These are phyloP conservation scores for Mrakia frigida DNA, from an alignment of 768 basidiomycete genomes.

Conservation along the genomic window DNA sequence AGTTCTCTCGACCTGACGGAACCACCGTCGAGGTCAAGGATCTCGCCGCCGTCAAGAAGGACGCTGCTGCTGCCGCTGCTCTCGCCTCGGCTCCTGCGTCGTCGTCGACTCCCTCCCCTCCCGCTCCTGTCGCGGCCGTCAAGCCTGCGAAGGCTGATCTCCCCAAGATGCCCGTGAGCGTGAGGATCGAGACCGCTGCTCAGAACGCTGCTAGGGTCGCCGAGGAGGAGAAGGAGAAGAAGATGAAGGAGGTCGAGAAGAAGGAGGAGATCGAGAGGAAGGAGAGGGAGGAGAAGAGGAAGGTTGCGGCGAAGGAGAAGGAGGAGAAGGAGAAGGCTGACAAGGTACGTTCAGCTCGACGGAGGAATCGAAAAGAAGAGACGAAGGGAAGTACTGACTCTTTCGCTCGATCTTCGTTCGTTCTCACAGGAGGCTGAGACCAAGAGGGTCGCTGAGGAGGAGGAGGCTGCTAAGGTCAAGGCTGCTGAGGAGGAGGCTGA, in stretches of 20 bases:
- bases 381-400: constrained; percentile 4
- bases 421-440: constrained; percentile 16
- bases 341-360: constrained; percentile 16
- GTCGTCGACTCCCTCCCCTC: constrained; percentile 36
- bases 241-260: constrained; percentile 45
- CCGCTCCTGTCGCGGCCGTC: constrained; percentile 59
- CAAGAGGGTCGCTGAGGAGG: constrained; percentile 16
- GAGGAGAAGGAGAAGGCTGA: constrained; percentile 36
- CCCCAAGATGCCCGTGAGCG: constrained; percentile 45
- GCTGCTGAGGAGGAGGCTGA: constrained; percentile 15
- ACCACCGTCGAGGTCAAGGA: constrained; percentile 58
- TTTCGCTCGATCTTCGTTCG: neutral
- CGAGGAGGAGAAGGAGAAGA: constrained; percentile 41
- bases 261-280: constrained; percentile 31
- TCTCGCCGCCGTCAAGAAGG: constrained; percentile 52
- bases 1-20: constrained; percentile 57
- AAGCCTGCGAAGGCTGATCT: constrained; percentile 39
- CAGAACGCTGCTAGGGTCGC: constrained; percentile 37
- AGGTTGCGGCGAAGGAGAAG: constrained; percentile 23
- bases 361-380: too few relatives aligned
- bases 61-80: constrained; percentile 41
- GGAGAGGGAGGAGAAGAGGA: constrained; percentile 38
- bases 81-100: constrained; percentile 45
- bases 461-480: constrained; percentile 11
- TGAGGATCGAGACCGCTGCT: constrained; percentile 29